phyloP scores from a whole-genome alignment of 352 stramenopile genomes.

The Peronospora farinosa region DNA sequence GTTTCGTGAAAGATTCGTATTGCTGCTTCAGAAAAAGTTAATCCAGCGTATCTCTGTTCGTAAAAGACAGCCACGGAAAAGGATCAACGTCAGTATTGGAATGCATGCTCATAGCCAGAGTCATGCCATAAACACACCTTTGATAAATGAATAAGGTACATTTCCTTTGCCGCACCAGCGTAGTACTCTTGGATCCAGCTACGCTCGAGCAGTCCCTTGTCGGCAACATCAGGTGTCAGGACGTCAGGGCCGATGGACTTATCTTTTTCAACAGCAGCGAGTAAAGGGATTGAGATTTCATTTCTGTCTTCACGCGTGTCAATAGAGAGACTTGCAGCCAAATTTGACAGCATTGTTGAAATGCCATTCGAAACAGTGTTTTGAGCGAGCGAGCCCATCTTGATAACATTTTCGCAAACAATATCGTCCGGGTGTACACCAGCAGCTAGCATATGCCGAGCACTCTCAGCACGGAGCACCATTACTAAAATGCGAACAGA shows the following conservation, averaged over 20 bases:
- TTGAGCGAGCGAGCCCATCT: constrained; percentile 82
- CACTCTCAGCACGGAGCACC: constrained; percentile 67
- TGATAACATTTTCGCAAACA: constrained; percentile 85
- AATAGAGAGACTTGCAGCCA: constrained; percentile 72
- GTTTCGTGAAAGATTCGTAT: constrained; percentile 62
- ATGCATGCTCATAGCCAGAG: not conserved
- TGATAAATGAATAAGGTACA: constrained; percentile 77
- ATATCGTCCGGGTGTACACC: constrained; percentile 74
- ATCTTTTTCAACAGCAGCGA: constrained; percentile 26
- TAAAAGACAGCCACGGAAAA: not conserved
- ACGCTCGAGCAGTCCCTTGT: constrained; percentile 12
- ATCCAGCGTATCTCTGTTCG: constrained; percentile 53
- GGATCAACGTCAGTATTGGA: not conserved
- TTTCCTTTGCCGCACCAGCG: constrained; percentile 70
- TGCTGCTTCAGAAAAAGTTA: constrained; percentile 63
- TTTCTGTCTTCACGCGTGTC: constrained; percentile 25
- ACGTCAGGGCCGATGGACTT: constrained; percentile 25
- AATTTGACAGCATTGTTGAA: constrained; percentile 81
- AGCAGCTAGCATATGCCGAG: constrained; percentile 71
- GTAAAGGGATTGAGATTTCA: constrained; percentile 7
- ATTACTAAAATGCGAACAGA: constrained; percentile 68
- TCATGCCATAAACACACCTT: constrained; percentile 30
- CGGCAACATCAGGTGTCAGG: constrained; percentile 13
- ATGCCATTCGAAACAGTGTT: constrained; percentile 66
- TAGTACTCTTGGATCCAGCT: constrained; percentile 75